Base-by-base conservation (phyloP, 2,329 filamentous ascomycete genomes). In the Fusarium solani-melongenae region DNA sequence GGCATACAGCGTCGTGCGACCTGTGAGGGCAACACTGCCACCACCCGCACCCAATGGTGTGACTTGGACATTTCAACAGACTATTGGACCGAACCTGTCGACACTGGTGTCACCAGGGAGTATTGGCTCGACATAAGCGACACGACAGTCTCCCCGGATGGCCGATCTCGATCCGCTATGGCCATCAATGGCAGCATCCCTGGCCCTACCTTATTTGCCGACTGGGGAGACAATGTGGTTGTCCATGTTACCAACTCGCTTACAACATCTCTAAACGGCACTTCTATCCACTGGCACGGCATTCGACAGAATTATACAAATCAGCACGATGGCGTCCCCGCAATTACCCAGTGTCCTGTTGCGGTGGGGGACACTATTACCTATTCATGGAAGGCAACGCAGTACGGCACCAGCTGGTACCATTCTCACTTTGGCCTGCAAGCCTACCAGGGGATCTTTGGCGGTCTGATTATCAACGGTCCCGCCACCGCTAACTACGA, bases 391-490 rank as follows among this genome's bases (percentile, higher is more conserved):
- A 86, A 81, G 33, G 88, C 89, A 46, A 68, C 87, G 44, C 88
- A 90, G 82, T 82, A 87, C 4, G 90, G 90, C 24, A 89, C 89
- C 6, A 91, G 89, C 77, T 92, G 89, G 89, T 91, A 91, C 72
- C 90, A 92, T 77, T 90, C 87, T 12, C 88, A 90, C 24, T 88
- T 88, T 73, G 83, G 83, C 4, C 76, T 85, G 0, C 84, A 86
- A 66, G 80, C 82, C 0, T 86, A 82, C 80, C 85, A 91, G 64
- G 91, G 91, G 1, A 81, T 92, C 1, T 83, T 88, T 31, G 91
- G 91, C 0, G 86, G 85, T 3, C 88, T 93, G 38, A 81, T 92
- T 20, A 89, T 92, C 73, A 85, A 91, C 62, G 91, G 90, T 0
- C 90, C 90, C 0, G 84, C 86, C 0, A 86, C 87, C 3, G 83